Evolutionary conservation across 1,139 yeast genomes (phyloP), one percentile per base, ranked within the genome.

Genomic region (Zygoascus hellenicus): DNA sequence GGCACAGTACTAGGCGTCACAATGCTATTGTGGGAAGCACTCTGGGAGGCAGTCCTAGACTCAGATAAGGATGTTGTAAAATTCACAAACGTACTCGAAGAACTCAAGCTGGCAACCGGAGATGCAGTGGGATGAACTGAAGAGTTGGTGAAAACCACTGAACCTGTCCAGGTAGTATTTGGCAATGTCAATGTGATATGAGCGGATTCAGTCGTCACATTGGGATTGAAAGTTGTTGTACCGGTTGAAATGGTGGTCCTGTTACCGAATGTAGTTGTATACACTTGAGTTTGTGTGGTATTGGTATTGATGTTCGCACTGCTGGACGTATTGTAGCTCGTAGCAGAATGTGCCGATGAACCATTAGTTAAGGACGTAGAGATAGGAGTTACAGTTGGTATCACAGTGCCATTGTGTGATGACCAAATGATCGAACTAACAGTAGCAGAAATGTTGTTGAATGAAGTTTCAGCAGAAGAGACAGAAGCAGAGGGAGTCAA

Each of bases 81-180:
- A 14, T 19, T 11, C 7, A 13, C 11, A 7, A n/a, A 39, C 35
- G 43, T 6, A 15, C 43, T 13, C 15, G 15, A 31, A 14, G 15
- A n/a, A 2, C 45, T 30, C 2, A 38, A 26, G 7, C 44, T 44
- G 10, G 30, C 29, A 3, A 9, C 34, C 9, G 31, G n/a, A 14
- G 38, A 30, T 6, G 22, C 11, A 26, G 39, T 31, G 28, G 42
- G 42, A 31, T n/a, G 30, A 32, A 16, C 46, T 42, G 48, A 38
- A 37, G 38, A 38, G 41, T 41, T 19, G 22, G 29, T 35, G n/a
- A 42, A 28, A 10, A 40, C 33, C 35, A 38, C 14, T 30, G 33
- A 14, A 22, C 39, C 36, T 30, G 29, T 40, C 15, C 17, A 26
- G n/a, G 41, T 35, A 34, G 28, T 14, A 40, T 26, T 13, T 15